phyloP scores from a whole-genome alignment of 2,329 filamentous ascomycete species.

The Cladosporium phlei region DNA sequence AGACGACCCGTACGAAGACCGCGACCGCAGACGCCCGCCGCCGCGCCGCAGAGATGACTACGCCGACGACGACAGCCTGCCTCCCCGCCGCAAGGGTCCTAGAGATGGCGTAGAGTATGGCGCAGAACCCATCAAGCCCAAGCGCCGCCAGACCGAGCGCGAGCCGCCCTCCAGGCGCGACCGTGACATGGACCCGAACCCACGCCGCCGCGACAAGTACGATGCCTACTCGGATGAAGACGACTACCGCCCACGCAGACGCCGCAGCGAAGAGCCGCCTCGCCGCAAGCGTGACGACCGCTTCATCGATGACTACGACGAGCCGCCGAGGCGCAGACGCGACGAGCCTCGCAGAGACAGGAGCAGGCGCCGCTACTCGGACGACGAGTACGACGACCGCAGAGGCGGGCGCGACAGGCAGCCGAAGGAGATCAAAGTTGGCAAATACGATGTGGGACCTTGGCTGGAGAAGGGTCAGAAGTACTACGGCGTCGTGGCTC shows the following conservation, averaged over 20 bases:
- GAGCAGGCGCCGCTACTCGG: slow-evolving; percentile 11
- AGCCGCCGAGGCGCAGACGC: slow-evolving; percentile 16
- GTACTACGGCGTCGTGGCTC: slow-evolving; percentile 30
- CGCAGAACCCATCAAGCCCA: slow-evolving; percentile 15
- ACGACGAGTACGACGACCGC: slow-evolving; percentile 16
- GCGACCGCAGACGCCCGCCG: slow-evolving; percentile 14
- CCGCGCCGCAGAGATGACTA: slow-evolving; percentile 16
- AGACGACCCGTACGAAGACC: slow-evolving; percentile 15
- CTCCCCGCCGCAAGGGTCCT: slow-evolving; percentile 20
- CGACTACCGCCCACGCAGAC: slow-evolving; percentile 20
- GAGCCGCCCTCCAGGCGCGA: slow-evolving; percentile 6
- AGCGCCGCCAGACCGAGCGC: slow-evolving; percentile 13
- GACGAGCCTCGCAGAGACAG: slow-evolving; percentile 16
- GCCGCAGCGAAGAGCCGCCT: slow-evolving; percentile 15
- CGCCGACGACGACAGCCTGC: slow-evolving; percentile 23
- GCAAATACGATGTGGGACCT: slow-evolving; percentile 31
- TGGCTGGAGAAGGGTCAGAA: slow-evolving; percentile 31
- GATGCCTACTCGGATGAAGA: slow-evolving; percentile 20
- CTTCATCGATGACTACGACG: slow-evolving; percentile 16
- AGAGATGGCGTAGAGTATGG: slow-evolving; percentile 20
- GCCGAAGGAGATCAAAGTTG: slow-evolving; percentile 29
- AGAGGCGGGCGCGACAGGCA: slow-evolving; percentile 19
- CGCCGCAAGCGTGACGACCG: slow-evolving; percentile 17
- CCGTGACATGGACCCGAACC: slow-evolving; percentile 18
- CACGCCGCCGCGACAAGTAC: slow-evolving; percentile 19